Percentiles rank a stretch among this genome's conserved stretches.
phyloP scores from a whole-genome alignment of 2,329 filamentous ascomycete genomes.

The Coniochaeta ligniaria region DNA sequence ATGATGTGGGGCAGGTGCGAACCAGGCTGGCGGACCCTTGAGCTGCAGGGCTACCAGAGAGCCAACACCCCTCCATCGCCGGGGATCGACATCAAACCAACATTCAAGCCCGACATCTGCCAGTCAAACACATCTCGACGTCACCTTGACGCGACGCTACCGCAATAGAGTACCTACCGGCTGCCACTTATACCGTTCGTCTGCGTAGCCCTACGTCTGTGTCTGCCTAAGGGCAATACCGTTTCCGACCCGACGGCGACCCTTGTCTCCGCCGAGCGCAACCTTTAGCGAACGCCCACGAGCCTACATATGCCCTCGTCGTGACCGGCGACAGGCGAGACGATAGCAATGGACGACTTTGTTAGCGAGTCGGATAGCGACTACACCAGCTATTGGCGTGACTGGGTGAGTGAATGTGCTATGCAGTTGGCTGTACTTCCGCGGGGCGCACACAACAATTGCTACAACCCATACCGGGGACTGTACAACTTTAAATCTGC shows the following conservation, averaged over 20 bases:
- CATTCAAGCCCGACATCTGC: background rate
- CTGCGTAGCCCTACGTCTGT: background rate
- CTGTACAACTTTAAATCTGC: background rate
- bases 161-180: background rate
- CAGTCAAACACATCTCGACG: background rate
- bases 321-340: background rate
- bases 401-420: slow-evolving; percentile 72
- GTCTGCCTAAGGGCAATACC: background rate
- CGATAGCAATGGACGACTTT: slow-evolving; percentile 62
- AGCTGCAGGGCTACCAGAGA: background rate
- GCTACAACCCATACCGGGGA: background rate
- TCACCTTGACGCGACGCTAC: background rate
- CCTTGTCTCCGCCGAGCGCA: background rate
- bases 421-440: background rate
- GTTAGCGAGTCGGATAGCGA: slow-evolving; percentile 97
- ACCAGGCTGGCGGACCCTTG: background rate
- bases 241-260: background rate
- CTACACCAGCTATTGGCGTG: slow-evolving; percentile 98
- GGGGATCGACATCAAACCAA: background rate
- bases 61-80: background rate
- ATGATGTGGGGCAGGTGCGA: background rate
- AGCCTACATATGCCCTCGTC: background rate
- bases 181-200: background rate
- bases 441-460: background rate
- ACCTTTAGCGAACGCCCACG: background rate